These are phyloP conservation scores for Zizania latifolia DNA, from an alignment of 176 grass and related monocot genomes.

Conservation along the genomic window DNA sequence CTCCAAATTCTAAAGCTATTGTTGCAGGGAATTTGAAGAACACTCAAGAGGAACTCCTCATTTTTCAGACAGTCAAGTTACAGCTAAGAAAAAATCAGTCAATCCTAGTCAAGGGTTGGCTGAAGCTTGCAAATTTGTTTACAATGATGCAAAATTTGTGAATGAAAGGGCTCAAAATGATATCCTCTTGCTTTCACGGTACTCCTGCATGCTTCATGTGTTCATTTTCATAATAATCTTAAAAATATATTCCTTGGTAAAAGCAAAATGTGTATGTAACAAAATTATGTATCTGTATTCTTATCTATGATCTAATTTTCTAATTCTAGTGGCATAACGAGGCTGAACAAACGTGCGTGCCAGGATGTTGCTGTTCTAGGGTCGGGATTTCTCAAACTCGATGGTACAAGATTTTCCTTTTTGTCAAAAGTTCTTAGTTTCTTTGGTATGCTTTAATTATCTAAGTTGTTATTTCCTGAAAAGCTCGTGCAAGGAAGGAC, in stretches of 20 bases:
- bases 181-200: conserved; percentile 91
- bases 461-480: conserved; percentile 23
- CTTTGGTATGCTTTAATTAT: background rate
- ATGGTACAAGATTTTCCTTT: conserved; percentile 51
- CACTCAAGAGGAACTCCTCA: conserved; percentile 31
- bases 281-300: conserved; percentile 1
- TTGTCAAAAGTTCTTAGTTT: background rate
- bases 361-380: conserved; percentile 91
- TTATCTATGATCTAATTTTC: conserved; percentile 14
- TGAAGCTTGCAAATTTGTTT: conserved; percentile 79
- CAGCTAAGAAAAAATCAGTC: conserved; percentile 24
- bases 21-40: conserved; percentile 27
- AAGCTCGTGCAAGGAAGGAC: conserved; percentile 85
- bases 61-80: conserved; percentile 35
- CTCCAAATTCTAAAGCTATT: background rate
- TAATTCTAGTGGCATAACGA: conserved; percentile 76
- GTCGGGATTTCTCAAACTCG: conserved; percentile 78
- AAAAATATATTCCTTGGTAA: background rate
- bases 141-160: conserved; percentile 97
- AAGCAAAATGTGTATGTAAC: background rate
- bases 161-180: conserved; percentile 95
- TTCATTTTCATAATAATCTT: background rate
- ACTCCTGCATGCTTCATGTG: background rate
- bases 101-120: conserved; percentile 58
- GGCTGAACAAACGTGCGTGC: conserved; percentile 74